Evolutionary conservation across 1,284 basidiomycete species (phyloP).

Genomic region (Cutaneotrichosporon sp.): DNA sequence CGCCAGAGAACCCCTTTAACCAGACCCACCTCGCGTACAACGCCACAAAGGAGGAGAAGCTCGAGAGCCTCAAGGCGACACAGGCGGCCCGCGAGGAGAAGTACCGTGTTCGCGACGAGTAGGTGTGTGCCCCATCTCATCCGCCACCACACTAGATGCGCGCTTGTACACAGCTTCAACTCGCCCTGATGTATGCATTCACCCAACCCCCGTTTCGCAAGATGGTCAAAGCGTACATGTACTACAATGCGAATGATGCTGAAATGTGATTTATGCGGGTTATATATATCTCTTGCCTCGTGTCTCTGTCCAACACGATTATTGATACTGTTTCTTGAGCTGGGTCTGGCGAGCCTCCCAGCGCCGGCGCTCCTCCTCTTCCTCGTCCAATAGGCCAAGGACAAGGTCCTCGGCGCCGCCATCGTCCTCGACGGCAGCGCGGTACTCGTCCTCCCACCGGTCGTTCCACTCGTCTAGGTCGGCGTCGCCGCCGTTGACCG

Average conservation of each 20-base stretch:
- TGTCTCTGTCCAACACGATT: too few relatives aligned
- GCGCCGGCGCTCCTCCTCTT: constrained; percentile 41
- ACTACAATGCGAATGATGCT: too few relatives aligned
- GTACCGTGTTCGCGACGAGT: constrained; percentile 32
- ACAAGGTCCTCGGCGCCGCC: constrained; percentile 45
- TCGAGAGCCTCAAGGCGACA: constrained; percentile 60
- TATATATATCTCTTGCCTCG: too few relatives aligned
- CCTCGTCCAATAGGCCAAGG: constrained; percentile 46
- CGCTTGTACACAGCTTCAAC: too few relatives aligned
- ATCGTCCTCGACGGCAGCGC: constrained; percentile 43
- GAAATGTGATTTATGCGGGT: too few relatives aligned
- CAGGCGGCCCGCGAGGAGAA: constrained; percentile 42
- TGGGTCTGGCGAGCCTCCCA: constrained; percentile 19
- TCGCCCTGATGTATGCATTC: too few relatives aligned
- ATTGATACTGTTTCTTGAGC: not conserved
- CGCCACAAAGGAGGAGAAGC: constrained; percentile 72
- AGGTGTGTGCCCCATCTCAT: not conserved
- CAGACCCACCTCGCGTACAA: constrained; percentile 72
- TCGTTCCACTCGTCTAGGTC: constrained; percentile 33
- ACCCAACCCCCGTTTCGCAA: too few relatives aligned
- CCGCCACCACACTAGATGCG: too few relatives aligned
- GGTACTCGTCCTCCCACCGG: constrained; percentile 45
- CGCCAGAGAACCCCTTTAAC: constrained; percentile 59
- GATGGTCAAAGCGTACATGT: too few relatives aligned
- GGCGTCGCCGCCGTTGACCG: constrained; percentile 15